A percentile compares a stretch with the other conserved stretches of the same genome.
Evolutionary conservation across 139 green algal genomes (phyloP).

Genomic region (Picochlorum costavermella): DNA sequence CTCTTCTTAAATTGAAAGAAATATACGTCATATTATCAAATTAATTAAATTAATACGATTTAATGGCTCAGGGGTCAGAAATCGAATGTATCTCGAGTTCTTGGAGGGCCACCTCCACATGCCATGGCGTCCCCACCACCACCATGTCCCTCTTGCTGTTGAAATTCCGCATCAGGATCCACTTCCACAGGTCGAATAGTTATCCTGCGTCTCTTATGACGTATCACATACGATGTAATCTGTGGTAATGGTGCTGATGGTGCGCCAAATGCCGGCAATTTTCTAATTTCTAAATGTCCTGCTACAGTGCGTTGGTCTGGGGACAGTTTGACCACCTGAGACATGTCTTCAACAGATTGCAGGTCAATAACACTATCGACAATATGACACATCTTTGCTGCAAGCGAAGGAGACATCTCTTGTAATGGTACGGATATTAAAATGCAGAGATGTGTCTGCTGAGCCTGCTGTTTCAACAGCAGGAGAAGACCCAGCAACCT

Average conservation of each 20-base stretch:
- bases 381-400: slow-evolving; percentile 41
- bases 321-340: slow-evolving; percentile 43
- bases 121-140: not conserved
- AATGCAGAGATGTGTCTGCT: slow-evolving; percentile 15
- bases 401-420: slow-evolving; percentile 13
- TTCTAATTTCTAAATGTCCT: slow-evolving; percentile 50
- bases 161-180: slow-evolving; percentile 46
- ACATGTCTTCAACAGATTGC: slow-evolving; percentile 47
- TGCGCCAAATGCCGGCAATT: slow-evolving; percentile 39
- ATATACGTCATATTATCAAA: too few relatives aligned
- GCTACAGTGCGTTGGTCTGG: slow-evolving; percentile 39
- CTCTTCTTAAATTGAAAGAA: too few relatives aligned
- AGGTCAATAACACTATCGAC: slow-evolving; percentile 51
- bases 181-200: slow-evolving; percentile 49
- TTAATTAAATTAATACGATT: too few relatives aligned
- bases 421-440: slow-evolving; percentile 26
- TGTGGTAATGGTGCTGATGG: slow-evolving; percentile 30
- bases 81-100: too few relatives aligned
- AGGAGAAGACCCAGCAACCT: slow-evolving; percentile 12
- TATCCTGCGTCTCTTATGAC: slow-evolving; percentile 47
- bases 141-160: not conserved
- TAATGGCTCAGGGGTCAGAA: too few relatives aligned
- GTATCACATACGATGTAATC: slow-evolving; percentile 44
- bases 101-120: not conserved
- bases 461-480: slow-evolving; percentile 14